A percentile compares a stretch with the other conserved stretches of the same genome.
Evolutionary conservation across 768 basidiomycete species (phyloP).

Genomic region (Tylopilus sp.): DNA sequence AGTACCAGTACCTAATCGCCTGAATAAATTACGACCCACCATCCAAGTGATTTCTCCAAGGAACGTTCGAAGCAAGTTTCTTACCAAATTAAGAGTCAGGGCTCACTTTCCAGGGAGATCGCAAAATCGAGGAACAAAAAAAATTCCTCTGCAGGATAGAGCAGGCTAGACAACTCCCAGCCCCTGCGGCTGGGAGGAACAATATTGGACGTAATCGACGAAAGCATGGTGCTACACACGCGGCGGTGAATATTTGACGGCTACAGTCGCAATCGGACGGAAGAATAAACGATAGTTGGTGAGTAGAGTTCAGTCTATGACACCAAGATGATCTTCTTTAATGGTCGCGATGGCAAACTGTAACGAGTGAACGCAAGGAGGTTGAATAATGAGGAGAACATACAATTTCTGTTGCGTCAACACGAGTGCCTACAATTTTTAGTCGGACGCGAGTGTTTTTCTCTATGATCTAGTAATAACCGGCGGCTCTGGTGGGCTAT

Average conservation of each 20-base stretch:
- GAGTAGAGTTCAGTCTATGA: constrained; percentile 58
- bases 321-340: constrained; percentile 96
- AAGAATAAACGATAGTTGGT: not conserved
- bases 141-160: too few relatives aligned
- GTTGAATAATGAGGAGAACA: constrained; percentile 29
- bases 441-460: constrained; percentile 89
- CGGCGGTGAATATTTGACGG: not conserved
- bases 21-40: too few relatives aligned
- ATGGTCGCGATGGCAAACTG: constrained; percentile 98
- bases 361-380: not conserved
- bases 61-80: too few relatives aligned
- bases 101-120: too few relatives aligned
- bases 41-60: too few relatives aligned
- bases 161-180: not conserved
- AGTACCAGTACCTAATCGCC: too few relatives aligned
- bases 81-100: too few relatives aligned
- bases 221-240: not conserved
- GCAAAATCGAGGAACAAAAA: too few relatives aligned
- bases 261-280: not conserved
- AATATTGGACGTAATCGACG: not conserved
- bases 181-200: not conserved
- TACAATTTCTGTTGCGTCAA: constrained; percentile 97
- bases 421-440: constrained; percentile 97
- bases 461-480: constrained; percentile 68
- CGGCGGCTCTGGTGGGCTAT: not conserved